These are phyloP conservation scores for Aethionema arabicum DNA, from an alignment of 345 rosid species.

Conservation along the genomic window DNA sequence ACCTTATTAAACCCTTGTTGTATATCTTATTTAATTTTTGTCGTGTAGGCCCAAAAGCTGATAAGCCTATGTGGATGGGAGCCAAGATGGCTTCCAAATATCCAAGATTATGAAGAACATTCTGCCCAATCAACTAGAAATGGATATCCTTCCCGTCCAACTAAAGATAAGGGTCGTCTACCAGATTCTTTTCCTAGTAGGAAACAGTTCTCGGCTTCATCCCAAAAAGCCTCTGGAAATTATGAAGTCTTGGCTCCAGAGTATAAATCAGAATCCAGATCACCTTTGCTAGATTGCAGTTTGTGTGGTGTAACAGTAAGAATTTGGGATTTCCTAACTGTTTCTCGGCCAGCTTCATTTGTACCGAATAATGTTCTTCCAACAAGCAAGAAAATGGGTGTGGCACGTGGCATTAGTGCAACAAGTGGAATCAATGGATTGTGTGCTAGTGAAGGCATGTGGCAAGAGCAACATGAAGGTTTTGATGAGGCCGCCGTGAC, in stretches of 20 bases:
- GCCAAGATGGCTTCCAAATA: constrained; percentile 90
- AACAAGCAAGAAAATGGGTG: constrained; percentile 72
- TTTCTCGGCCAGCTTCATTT: constrained; percentile 74
- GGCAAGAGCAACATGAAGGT: constrained; percentile 71
- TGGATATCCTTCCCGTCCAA: constrained; percentile 75
- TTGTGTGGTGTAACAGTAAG: constrained; percentile 94
- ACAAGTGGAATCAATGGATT: constrained; percentile 98
- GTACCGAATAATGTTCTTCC: constrained; percentile 66
- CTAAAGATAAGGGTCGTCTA: constrained; percentile 51
- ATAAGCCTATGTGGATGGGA: constrained; percentile 99
- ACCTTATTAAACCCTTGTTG: constrained; percentile 11
- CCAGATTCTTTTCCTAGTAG: constrained; percentile 75
- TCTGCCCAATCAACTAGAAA: constrained; percentile 97
- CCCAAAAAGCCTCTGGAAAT: constrained; percentile 69
- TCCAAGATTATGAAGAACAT: constrained; percentile 98
- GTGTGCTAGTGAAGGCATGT: constrained; percentile 77
- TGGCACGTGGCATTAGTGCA: constrained; percentile 92
- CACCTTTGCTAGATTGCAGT: constrained; percentile 92
- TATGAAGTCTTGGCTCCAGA: constrained; percentile 62
- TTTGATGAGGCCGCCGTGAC: constrained; percentile 95
- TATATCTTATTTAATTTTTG: constrained; percentile 27
- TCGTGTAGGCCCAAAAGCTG: constrained; percentile 77
- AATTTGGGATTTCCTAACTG: constrained; percentile 82
- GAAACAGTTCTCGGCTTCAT: constrained; percentile 69
- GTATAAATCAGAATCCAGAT: constrained; percentile 71